These are phyloP conservation scores for Lodderomyces pseudojiufengensis DNA, from an alignment of 1,139 yeast genomes.

Conservation along the genomic window DNA sequence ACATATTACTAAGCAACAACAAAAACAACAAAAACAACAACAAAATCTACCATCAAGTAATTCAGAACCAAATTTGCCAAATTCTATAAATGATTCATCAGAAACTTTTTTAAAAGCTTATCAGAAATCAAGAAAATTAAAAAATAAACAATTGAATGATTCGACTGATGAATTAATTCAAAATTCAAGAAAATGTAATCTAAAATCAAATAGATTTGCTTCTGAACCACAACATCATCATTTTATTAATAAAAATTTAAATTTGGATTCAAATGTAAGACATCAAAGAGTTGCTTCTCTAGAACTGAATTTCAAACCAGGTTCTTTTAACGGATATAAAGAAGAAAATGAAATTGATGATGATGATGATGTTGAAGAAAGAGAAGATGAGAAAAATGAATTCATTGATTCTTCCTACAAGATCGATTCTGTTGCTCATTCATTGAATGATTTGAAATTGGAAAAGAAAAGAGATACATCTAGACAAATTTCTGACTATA, in stretches of 20 bases:
- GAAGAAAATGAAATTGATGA: conserved; percentile 15
- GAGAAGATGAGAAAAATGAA: neutral
- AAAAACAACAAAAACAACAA: conserved; percentile 1
- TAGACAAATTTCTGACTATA: conserved; percentile 36
- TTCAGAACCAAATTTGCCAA: neutral
- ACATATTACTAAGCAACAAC: conserved; percentile 4
- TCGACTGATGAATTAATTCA: conserved; percentile 24
- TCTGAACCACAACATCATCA: conserved; percentile 30
- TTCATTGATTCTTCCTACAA: neutral
- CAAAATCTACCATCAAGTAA: neutral
- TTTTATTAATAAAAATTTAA: conserved; percentile 4
- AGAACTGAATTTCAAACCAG: conserved; percentile 25
- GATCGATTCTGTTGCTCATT: conserved; percentile 1
- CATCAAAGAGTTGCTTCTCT: conserved; percentile 22
- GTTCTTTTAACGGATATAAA: conserved; percentile 12
- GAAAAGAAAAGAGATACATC: conserved; percentile 6
- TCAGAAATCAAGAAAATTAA: conserved; percentile 10
- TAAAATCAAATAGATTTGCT: conserved; percentile 35
- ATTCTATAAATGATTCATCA: neutral
- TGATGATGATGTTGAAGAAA: conserved; percentile 9
- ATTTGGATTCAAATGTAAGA: neutral
- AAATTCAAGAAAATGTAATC: conserved; percentile 31
- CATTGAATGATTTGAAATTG: conserved; percentile 1
- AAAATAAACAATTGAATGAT: conserved; percentile 7
- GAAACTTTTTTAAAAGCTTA: conserved; percentile 14